Evolutionary conservation across 352 stramenopile genomes (phyloP), one percentile per base, ranked within the genome.

Genomic region (Globisporangium uncinulatum): DNA sequence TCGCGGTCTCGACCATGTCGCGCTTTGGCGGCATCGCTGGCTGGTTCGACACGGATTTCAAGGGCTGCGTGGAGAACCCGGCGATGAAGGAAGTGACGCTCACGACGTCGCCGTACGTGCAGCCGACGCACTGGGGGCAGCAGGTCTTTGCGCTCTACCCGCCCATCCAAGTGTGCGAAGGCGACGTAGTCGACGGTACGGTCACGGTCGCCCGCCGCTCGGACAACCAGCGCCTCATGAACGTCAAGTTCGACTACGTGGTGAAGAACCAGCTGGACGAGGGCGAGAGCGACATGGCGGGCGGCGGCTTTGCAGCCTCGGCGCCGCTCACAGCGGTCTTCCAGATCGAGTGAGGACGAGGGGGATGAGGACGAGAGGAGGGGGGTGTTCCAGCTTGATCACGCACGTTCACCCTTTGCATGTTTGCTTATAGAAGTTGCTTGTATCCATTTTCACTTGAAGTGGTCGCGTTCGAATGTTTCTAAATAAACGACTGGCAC

Each of bases 31-130:
- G 96, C 55, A 97, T 99, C 65, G 97, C 97, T 17, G 95, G 96
- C 54, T 99, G 98, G 98, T 99, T 99, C 69, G 98, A 98, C 61
- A 90, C 98, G n/a, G 95, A 99, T 67, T 99, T 99, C 71, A 94
- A 87, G 60, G 96, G 96, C 43, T 90, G 69, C 56, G 56, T 62
- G 1, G 74, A 94, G 56, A 86, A 92, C 60, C 86, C 86, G 10
- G 86, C 82, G 20, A 14, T 75, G 61, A 86, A 83, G 63, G 66
- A 83, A 37, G 79, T 98, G 54, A 94, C 77, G 55, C 87, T 98
- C 21, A 92, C 82, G 46, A 98, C 93, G 45, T 94, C 87, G 47
- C 94, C 93, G 6, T 95, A 90, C 50, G 83, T 95, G 65, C 81
- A 94, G 71, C 79, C 83, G 41, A 95, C 86, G 51, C 86, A 95